Base-by-base conservation (phyloP, 306 rosid species). In the Echinosophora koreensis region DNA sequence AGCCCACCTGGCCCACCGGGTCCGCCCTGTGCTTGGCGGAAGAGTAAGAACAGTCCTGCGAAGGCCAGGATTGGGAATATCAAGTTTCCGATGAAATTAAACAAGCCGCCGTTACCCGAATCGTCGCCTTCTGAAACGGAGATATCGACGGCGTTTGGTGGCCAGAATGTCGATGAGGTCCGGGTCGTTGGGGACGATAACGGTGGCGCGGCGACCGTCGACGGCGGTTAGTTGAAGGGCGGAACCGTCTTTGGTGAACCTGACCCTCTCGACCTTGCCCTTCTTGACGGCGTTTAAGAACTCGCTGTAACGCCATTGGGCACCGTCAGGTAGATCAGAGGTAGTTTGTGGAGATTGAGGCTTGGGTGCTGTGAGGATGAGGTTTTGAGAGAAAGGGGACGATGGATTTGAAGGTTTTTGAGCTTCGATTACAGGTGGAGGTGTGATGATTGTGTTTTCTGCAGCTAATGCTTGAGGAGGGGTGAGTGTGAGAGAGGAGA, bases 301-400 rank as follows among this genome's bases (percentile, higher is more conserved):
- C 66, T 90, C 96, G 79, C 93, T 90, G 86, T 90, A 90, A 30
- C 92, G 88, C 96, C 96, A 90, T 75, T 90, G 88, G 47, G 54
- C 35, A 3, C 96, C 92, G 73, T 90, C 96, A 2, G 96, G 96
- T 55, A 90, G 89, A 74, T 90, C 96, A 4, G 89, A 79, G 30
- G 70, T 59, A 39, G 76, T 54, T 69, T 30, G 1, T 7, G 8
- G 11, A 0, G 46, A 41, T 41, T 41, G 46, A 8, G 96, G 83
- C 55, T 83, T 86, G 0, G 92, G 96, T 16, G 96, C 92, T 10
- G 85, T 81, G 14, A 88, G 83, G 44, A 84, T 84, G 35, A 88
- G 79, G 27, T 71, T 84, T 56, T 90, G 92, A 6, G 89, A 81
- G 28, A 90, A 90, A 4, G 91, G 91, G 1, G 92, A 88, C 5